Evolutionary conservation across 2,329 filamentous ascomycete genomes (phyloP).

Genomic region (Fusarium piperis): DNA sequence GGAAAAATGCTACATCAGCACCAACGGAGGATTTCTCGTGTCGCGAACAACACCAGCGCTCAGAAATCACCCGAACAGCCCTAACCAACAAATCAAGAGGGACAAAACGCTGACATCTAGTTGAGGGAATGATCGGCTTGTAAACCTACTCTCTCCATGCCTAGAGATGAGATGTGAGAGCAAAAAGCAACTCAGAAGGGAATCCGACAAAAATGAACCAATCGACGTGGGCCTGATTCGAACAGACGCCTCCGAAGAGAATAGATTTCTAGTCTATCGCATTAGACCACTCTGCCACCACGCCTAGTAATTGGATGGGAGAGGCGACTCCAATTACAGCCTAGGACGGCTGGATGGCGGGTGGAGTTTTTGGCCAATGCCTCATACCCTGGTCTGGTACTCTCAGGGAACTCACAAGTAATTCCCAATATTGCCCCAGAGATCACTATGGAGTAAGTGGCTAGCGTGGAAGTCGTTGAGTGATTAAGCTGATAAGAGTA

Average conservation of each 20-base stretch:
- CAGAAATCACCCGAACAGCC: background rate
- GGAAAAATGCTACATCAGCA: background rate
- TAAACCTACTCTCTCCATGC: background rate
- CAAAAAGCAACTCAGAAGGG: background rate
- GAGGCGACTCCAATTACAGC: background rate
- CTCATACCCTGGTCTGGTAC: background rate
- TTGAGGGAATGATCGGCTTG: background rate
- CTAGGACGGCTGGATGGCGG: background rate
- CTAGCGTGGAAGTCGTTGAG: background rate
- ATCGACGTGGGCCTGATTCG: constrained; percentile 32
- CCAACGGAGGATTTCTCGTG: background rate
- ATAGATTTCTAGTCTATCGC: constrained; percentile 36
- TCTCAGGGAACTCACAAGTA: background rate
- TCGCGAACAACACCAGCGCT: background rate
- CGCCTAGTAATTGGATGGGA: constrained; percentile 20
- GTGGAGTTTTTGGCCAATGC: background rate
- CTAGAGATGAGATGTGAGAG: background rate
- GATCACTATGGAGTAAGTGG: background rate
- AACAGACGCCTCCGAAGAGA: constrained; percentile 33
- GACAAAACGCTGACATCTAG: too few relatives aligned
- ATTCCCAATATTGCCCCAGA: background rate
- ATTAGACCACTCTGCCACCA: constrained; percentile 35
- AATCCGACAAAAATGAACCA: background rate
- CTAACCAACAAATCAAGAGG: background rate
- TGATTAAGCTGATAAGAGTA: background rate